Evolutionary conservation across 345 rosid genomes (phyloP), one percentile per base, ranked within the genome.

Genomic region (Gossypioides kirkii): DNA sequence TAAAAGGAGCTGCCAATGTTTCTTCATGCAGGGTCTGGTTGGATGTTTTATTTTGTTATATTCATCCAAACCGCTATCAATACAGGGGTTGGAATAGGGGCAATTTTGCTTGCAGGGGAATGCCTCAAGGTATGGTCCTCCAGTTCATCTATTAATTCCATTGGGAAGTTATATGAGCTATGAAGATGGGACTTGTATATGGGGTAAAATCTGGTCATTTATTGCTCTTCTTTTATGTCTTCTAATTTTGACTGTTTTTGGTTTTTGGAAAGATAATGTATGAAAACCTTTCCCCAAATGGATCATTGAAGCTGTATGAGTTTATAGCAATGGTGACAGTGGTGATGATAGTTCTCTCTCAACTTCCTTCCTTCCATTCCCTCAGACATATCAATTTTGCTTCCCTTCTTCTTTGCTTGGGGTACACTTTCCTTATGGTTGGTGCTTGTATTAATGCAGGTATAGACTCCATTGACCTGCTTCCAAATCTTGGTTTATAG

Each of bases 31-130:
- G 99, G 99, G 79, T 91, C 97, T 8, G 99, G 99, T 86, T 84
- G 93, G 94, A 91, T 95, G 98, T 95, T 92, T 80, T 92, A 90
- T 75, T 88, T 95, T 56, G 99, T 95, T 6, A 83, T 95, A 76
- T 84, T 87, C 62, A 88, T 95, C 78, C 99, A 95, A 80, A 88
- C 94, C 1, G 91, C 93, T 18, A 91, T 95, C 86, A 92, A 95
- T 80, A 86, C 96, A 0, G 99, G 99, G 63, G 81, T 95, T 2
- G 86, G 99, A 20, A 95, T 92, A 18, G 98, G 99, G 69, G 88
- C 97, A 16, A 85, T 89, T 73, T 81, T 95, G 73, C 91, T 95
- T 60, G 89, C 92, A 2, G 98, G 97, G 41, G 88, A 95, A 77
- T 91, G 98, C 72, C 80, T 95, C 61, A 86, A 92, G 90, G 97